Base-by-base conservation (phyloP, 306 rosid genomes). In the Mucuna pruriens region DNA sequence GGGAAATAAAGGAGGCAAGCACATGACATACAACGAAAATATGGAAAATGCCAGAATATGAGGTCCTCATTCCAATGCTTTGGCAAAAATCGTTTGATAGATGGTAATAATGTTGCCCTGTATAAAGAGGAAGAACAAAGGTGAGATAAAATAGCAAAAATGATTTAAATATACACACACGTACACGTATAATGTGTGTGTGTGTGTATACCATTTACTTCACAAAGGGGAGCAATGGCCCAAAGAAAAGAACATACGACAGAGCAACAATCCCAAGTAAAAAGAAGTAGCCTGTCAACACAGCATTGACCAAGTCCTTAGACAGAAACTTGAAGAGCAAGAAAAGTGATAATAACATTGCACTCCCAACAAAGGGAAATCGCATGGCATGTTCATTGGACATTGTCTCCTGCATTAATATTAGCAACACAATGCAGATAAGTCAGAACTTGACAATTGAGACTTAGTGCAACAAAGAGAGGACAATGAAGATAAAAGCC, bases 311-410 rank as follows among this genome's bases (percentile, higher is more conserved):
- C 90, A 92, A 86, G 87, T 92, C 94, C 87, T 92, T 92, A 6
- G 97, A 90, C 40, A 92, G 78, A 89, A 92, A 90, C 93, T 92
- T 92, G 78, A 92, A 92, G 52, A 92, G 97, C 71, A 92, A 77
- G 84, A 92, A 92, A 38, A 92, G 91, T 26, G 97, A 90, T 71
- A 92, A 84, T 78, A 92, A 87, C 94, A 92, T 92, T 31, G 97
- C 97, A 89, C 97, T 92, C 80, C 97, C 97, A 58, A 92, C 94
- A 84, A 92, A 86, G 9, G 97, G 97, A 44, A 92, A 92, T 19
- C 97, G 93, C 94, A 92, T 89, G 64, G 97, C 97, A 81, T 92
- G 94, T 76, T 90, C 97, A 79, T 89, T 92, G 25, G 97, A 92
- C 97, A 92, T 92, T 6, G 97, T 92, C 85, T 92, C 97, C 97